Base-by-base conservation (phyloP, 176 grass and related monocot genomes). In the barley (Hordeum vulgare) region DNA sequence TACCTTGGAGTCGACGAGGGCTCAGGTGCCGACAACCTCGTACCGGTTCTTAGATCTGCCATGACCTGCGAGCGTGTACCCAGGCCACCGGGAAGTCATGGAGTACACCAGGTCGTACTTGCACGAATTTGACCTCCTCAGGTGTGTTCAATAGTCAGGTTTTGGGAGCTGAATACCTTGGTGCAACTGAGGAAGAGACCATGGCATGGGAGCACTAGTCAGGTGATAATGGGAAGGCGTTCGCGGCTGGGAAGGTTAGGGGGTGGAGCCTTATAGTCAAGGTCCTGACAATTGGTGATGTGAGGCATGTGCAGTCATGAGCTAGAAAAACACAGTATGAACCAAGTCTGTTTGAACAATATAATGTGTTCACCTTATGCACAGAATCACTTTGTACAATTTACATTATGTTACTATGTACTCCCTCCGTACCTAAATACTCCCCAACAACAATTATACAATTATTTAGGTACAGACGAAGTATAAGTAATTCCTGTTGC, bases 31-130 rank as follows among this genome's bases (percentile, higher is more conserved):
- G 3, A 53, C 51, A 8, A 18, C 68, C 15, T 84, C 84, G 3
- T 97, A 86, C 61, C 75, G 71, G 65, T 94, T 97, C 79, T 88
- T 84, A 0, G 95, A 97, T 61, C 57, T 94, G 81, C 84, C 88
- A 3, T 94, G 95, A 90, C 92, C 92, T 2, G 47, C 53, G 2
- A 83, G 70, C 27, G 83, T 89, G 4, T 86, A 67, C 76, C 92
- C 92, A 5, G 51, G 21, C 57, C 95, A 95, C 75, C 56, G 17
- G 9, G 79, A 89, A 80, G 89, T 98, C 69, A 84, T 93, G 88
- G 89, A 90, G 76, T 98, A 98, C 63, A 21, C 93, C 14, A 76
- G 66, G 80, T 86, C 80, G 36, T 98, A 98, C 53, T 85, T 87
- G 3, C n/a, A 47, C 78, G 51, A 80, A 62, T 95, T 93, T 70